Evolutionary conservation across 257 asterid genomes (phyloP).

Genomic region (Ajuga chamaepitys): DNA sequence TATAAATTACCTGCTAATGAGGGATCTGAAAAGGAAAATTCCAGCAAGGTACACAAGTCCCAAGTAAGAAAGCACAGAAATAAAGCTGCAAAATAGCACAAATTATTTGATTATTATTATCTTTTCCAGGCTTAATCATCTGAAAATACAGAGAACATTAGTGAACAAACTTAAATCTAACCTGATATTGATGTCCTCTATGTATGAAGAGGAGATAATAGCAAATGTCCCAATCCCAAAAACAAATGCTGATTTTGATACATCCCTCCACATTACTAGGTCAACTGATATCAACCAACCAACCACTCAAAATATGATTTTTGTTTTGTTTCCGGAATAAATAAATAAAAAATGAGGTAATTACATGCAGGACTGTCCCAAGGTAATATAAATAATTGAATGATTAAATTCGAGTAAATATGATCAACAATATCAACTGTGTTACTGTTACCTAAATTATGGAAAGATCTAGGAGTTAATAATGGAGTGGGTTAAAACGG

Average conservation of each 20-base stretch:
- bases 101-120: not conserved
- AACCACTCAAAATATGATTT: too few relatives aligned
- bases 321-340: too few relatives aligned
- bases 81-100: conserved; percentile 49
- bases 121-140: not conserved
- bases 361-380: too few relatives aligned
- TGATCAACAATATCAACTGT: too few relatives aligned
- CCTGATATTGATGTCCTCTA: conserved; percentile 78
- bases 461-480: too few relatives aligned
- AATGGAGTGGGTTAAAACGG: too few relatives aligned
- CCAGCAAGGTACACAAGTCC: conserved; percentile 83
- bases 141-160: not conserved
- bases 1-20: conserved; percentile 49
- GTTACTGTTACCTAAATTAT: too few relatives aligned
- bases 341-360: not conserved
- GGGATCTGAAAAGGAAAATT: conserved; percentile 69
- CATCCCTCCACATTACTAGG: conserved; percentile 84
- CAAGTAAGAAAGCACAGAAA: conserved; percentile 73
- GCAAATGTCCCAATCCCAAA: conserved; percentile 84
- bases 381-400: too few relatives aligned
- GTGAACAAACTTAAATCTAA: not conserved
- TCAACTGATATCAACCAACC: conserved; percentile 41
- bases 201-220: conserved; percentile 71
- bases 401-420: too few relatives aligned
- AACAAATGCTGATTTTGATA: conserved; percentile 70